These are phyloP conservation scores for Amorphotheca resinae DNA, from an alignment of 495 filamentous ascomycete genomes.

Conservation along the genomic window DNA sequence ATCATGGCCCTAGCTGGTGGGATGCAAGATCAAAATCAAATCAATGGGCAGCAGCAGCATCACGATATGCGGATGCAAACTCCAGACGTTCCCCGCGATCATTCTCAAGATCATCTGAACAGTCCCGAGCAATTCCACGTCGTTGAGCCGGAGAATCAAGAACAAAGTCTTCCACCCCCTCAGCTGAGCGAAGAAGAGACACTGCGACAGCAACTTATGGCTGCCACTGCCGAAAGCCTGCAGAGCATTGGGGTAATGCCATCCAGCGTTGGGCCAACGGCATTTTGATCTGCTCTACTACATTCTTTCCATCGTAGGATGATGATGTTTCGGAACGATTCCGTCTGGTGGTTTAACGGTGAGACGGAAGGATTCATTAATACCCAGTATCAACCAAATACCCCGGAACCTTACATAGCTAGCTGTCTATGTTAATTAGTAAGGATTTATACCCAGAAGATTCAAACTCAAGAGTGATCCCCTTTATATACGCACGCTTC, in stretches of 20 bases:
- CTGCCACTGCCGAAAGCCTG: background rate
- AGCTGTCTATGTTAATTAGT: no score
- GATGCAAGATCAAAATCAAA: background rate
- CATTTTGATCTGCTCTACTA: background rate
- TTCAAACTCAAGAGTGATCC: no score
- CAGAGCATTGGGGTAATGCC: background rate
- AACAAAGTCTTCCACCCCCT: background rate
- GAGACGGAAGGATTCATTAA: no score
- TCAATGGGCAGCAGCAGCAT: background rate
- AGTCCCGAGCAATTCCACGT: slow-evolving; percentile 9
- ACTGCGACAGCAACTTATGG: background rate
- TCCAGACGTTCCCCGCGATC: slow-evolving; percentile 1
- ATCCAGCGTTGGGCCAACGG: background rate
- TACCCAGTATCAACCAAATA: no score
- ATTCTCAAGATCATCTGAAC: background rate
- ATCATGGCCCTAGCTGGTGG: slow-evolving; percentile 49
- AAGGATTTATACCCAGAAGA: no score
- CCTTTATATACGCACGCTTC: no score
- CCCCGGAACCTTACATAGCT: no score
- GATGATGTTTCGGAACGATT: no score
- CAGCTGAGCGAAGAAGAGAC: slow-evolving; percentile 2
- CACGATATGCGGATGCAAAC: background rate
- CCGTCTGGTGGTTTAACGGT: no score
- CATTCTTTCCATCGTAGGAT: no score
- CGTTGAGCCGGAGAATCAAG: slow-evolving; percentile 6